Evolutionary conservation across 345 rosid species (phyloP), one percentile per base, ranked within the genome.

Genomic region (Citrus trifoliata): DNA sequence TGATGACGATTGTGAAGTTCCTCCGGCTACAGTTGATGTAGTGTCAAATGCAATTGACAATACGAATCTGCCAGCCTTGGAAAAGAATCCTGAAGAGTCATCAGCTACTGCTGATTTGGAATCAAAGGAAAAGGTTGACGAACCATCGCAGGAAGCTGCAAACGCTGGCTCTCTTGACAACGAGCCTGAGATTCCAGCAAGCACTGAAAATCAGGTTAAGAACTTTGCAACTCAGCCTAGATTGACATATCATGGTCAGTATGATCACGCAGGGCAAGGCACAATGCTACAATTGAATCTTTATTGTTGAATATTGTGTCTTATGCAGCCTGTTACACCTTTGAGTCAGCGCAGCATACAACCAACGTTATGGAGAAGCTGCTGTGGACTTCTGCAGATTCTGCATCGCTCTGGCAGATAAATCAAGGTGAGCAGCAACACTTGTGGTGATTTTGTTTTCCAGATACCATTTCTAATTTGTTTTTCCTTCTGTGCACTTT

Each of bases 371-470:
- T 94, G 97, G 94, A 90, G 74, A 81, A 88, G 88, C 78, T 94
- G 97, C 75, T 94, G 97, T 40, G 97, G 97, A 71, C 88, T 90
- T 67, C 81, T 94, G 56, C 85, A 88, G 30, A 88, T 87, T 80
- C 87, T 94, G 65, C 65, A 87, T 37, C 86, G 85, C 69, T 84
- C 88, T 14, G 53, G 80, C 60, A 70, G 82, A 78, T 81, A 70
- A 71, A 67, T 58, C 61, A 19, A 75, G 77, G 82, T 82, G 72
- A 66, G 71, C 37, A 38, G 21, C 35, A 58, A 35, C 33, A 24
- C 7, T 33, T 18, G 18, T 19, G 24, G 65, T 16, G 38, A 63
- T 53, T 42, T 46, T 46, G 51, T 46, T 46, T 46, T 46, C 51
- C 5, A 13, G 51, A 46, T 12, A 13, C 51, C 3, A 3, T 46